Evolutionary conservation across 2,329 filamentous ascomycete genomes (phyloP), one percentile per base, ranked within the genome.

Genomic region (Exophiala calicioides): DNA sequence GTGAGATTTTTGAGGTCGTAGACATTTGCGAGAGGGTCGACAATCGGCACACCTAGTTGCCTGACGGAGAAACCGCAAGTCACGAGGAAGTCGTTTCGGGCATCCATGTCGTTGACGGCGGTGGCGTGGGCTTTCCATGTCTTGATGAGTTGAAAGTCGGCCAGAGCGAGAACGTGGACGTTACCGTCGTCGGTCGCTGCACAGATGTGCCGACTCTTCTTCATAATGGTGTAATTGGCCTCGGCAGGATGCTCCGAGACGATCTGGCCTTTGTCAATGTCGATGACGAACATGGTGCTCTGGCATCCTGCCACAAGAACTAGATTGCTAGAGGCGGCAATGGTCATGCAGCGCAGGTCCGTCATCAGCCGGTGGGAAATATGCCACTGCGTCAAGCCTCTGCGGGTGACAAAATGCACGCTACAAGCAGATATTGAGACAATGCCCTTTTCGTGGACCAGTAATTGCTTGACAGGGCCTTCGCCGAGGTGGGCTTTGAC

Each of bases 31-130:
- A 97, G 84, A 0, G 90, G 88, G 62, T 98, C 93, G 24, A 94
- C 80, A 73, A 94, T 90, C 54, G 87, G 86, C 30, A 82, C 82
- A 26, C 85, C 81, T 56, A 88, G 77, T 61, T 90, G 89, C 57
- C 91, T 82, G 18, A 89, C 79, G 1, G 91, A 95, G 68, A 88
- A 95, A 26, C 93, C 93, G 66, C 93, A 98, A 3, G 93, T 97
- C 16, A 97, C 86, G 43, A 98, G 82, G 57, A 93, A 93, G 65
- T 97, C 91, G 62, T 93, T 88, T 63, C 93, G 88, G 6, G 90
- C 89, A 70, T 98, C 93, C 88, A 98, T 96, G 65, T 97, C 91
- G 66, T 89, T 95, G 64, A 98, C 88, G 40, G 84, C 81, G 6
- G 88, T 87, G 1, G 85, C 85, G 63, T 98, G 93, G 0, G 91